Base-by-base conservation (phyloP, 106 monocot species). In the Dioscorea dumetorum region DNA sequence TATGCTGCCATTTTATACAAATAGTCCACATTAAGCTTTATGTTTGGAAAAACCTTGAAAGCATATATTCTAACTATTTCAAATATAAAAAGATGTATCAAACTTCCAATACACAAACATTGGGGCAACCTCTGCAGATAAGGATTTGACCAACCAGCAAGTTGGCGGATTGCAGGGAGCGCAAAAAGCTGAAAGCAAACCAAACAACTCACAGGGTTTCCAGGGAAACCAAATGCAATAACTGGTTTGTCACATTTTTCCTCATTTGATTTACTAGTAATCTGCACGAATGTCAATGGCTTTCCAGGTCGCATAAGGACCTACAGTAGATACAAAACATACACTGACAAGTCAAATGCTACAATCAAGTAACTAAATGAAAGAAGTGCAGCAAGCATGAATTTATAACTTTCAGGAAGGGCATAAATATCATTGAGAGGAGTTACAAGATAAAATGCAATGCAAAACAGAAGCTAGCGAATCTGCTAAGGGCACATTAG, bases 181-280 rank as follows among this genome's bases (percentile, higher is more conserved):
- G 74, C 87, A 81, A 99, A 99, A 68, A 99, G 83, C 87, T 93
- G 77, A 67, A 99, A 99, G 84, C 99, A 85, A 78, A 99, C 90
- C 63, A 90, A 74, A 74, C 84, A 99, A 75, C 92, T 93, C 50
- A 87, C 92, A 32, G 99, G 99, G 83, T 99, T 99, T 79, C 99
- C 92, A 77, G 99, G 99, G 66, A 99, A 90, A 71, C 92, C 92
- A 87, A 99, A 99, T 35, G 82, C 90, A 70, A 99, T 84, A 33
- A 90, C 34, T 51, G 64, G 74, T 70, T 90, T 93, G 32, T 67
- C 28, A 66, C 8, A 28, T 69, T 76, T 64, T 35, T 15, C 24
- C 32, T 81, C 64, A 67, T 23, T 62, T 59, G 70, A 58, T 22
- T 84, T 69, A 22, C 18, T 32, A 61, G 64, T 63, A 22, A 93